These are phyloP conservation scores for Chlorella sp. DNA, from an alignment of 139 green algal genomes.

Conservation along the genomic window DNA sequence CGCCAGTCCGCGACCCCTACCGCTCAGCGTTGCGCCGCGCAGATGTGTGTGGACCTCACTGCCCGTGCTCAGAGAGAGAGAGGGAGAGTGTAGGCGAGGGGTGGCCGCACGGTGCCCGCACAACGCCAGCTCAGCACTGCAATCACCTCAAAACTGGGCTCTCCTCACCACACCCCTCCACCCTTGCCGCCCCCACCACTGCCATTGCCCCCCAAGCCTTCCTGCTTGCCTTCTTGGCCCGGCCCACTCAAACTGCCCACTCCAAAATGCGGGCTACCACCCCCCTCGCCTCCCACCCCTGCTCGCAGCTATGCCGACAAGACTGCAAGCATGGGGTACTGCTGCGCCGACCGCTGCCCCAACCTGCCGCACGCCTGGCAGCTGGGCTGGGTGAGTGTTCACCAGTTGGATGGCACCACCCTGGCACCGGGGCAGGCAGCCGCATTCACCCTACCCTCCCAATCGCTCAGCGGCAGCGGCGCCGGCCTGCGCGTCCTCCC, in stretches of 20 bases:
- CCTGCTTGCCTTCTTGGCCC: neutral
- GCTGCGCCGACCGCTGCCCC: neutral
- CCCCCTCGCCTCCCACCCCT: neutral
- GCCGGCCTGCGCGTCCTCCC: neutral
- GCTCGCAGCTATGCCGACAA: neutral
- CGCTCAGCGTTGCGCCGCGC: too few relatives aligned
- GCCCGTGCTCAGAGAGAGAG: too few relatives aligned
- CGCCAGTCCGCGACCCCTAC: too few relatives aligned
- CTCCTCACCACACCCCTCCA: neutral
- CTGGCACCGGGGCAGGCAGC: neutral
- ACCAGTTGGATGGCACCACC: neutral
- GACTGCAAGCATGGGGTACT: neutral
- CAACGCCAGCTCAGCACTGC: neutral
- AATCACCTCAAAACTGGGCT: neutral
- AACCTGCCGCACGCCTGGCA: slow-evolving; percentile 14
- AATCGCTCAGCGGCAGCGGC: neutral
- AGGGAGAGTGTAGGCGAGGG: neutral
- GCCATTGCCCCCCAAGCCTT: neutral
- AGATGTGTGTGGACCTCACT: too few relatives aligned
- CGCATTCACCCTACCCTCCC: neutral
- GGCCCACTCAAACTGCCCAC: too few relatives aligned
- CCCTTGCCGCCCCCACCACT: neutral
- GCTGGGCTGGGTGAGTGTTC: neutral
- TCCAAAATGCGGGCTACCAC: neutral
- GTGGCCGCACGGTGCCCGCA: too few relatives aligned